These are phyloP conservation scores for Penicillium canariense DNA, from an alignment of 495 filamentous ascomycete species.

Conservation along the genomic window DNA sequence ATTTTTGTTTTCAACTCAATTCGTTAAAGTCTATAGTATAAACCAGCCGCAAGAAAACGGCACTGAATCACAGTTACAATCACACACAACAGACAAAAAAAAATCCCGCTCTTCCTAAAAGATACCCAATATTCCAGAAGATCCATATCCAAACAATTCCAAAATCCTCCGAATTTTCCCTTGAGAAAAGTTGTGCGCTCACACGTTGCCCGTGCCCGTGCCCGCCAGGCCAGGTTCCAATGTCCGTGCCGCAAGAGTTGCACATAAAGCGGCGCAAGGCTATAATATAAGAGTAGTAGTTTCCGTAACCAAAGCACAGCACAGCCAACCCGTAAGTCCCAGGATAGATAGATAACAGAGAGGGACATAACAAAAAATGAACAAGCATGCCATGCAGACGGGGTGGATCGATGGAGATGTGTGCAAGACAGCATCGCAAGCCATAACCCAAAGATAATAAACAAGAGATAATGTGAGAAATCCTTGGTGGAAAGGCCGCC, in stretches of 20 bases:
- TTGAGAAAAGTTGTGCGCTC: slow-evolving; percentile 5
- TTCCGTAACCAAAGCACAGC: slow-evolving; percentile 6
- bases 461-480: neutral
- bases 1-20: slow-evolving; percentile 18
- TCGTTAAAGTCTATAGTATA: slow-evolving; percentile 27
- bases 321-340: neutral
- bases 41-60: neutral
- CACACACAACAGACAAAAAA: neutral
- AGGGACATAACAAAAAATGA: slow-evolving; percentile 4
- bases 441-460: neutral
- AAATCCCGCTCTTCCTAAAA: slow-evolving; percentile 10
- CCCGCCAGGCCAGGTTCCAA: slow-evolving; percentile 23
- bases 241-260: slow-evolving; percentile 1
- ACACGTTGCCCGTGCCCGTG: slow-evolving; percentile 18
- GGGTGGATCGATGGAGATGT: neutral
- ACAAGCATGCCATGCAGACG: slow-evolving; percentile 4
- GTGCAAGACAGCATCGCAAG: neutral
- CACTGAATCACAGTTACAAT: neutral
- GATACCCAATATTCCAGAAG: slow-evolving; percentile 22
- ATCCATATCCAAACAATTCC: slow-evolving; percentile 9
- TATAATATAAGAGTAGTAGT: slow-evolving; percentile 14
- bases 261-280: slow-evolving; percentile 8
- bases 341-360: slow-evolving; percentile 8
- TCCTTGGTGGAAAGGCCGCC: neutral
- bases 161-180: neutral